phyloP scores from a whole-genome alignment of 2,329 filamentous ascomycete genomes.

The Aspergillus tubingensis region DNA sequence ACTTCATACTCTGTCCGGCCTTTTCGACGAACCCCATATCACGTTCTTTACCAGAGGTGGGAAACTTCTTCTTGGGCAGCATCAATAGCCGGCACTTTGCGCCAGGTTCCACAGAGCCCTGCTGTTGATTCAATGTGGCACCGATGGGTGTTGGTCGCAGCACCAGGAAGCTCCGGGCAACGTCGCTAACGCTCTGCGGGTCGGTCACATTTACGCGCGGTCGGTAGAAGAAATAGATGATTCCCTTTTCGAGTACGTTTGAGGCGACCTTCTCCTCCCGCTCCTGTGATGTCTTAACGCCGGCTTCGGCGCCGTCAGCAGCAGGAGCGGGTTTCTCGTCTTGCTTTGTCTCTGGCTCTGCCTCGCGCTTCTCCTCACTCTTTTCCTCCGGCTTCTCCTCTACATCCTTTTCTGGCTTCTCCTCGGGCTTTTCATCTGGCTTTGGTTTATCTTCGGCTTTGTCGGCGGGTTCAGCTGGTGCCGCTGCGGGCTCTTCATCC shows the following conservation, averaged over 20 bases:
- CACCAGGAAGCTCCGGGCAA: constrained; percentile 77
- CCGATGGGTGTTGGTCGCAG: constrained; percentile 70
- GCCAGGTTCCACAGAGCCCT: constrained; percentile 57
- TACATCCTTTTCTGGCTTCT: constrained; percentile 2
- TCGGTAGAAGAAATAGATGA: constrained; percentile 89
- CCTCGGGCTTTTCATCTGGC: constrained; percentile 5
- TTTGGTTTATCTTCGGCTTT: neutral
- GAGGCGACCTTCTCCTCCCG: constrained; percentile 56
- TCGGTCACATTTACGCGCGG: constrained; percentile 73
- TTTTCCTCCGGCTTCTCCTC: constrained; percentile 14
- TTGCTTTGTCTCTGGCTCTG: constrained; percentile 15
- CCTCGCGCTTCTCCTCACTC: constrained; percentile 14
- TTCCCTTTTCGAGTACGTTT: constrained; percentile 78
- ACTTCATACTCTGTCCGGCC: constrained; percentile 62
- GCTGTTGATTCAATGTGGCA: constrained; percentile 60
- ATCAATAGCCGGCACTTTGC: constrained; percentile 71
- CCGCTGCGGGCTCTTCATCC: constrained; percentile 4
- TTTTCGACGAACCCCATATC: constrained; percentile 87
- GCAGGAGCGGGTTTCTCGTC: constrained; percentile 14
- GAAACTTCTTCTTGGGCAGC: constrained; percentile 82
- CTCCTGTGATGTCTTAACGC: constrained; percentile 53
- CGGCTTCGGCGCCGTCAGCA: constrained; percentile 32
- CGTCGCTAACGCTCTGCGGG: constrained; percentile 68
- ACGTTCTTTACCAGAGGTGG: constrained; percentile 65
- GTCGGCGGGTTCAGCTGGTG: constrained; percentile 1